Conservation (phyloP, 2,329 filamentous ascomycete species). For the Truncatella angustata region DNA sequence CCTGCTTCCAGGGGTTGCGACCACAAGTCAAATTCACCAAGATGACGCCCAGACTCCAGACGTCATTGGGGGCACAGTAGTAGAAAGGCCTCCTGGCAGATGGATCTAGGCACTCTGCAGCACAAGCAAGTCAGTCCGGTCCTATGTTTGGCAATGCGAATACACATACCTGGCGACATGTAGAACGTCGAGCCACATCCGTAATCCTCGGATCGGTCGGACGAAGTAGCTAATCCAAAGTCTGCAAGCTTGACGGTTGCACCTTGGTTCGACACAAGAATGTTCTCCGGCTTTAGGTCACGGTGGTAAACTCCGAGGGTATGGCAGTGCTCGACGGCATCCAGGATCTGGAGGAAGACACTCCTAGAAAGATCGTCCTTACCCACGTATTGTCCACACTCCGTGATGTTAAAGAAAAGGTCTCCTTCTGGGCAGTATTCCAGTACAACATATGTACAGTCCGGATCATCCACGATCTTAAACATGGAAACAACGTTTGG, state of each 20-base stretch:
- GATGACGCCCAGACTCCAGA: constrained; percentile 98
- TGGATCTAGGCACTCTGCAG: constrained; percentile 85
- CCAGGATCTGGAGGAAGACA: constrained; percentile 91
- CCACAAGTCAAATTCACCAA: constrained; percentile 96
- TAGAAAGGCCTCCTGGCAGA: constrained; percentile 74
- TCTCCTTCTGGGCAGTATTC: constrained; percentile 98
- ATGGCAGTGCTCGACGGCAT: constrained; percentile 96
- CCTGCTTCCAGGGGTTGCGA: constrained; percentile 98
- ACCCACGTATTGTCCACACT: constrained; percentile 87
- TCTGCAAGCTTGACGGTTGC: constrained; percentile 93
- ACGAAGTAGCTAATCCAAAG: constrained; percentile 90
- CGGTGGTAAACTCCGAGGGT: constrained; percentile 91
- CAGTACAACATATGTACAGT: constrained; percentile 94
- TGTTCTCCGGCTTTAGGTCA: constrained; percentile 97
- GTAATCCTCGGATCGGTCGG: constrained; percentile 84
- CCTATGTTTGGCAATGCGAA: constrained; percentile 12
- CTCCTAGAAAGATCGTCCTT: constrained; percentile 85
- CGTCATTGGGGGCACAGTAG: constrained; percentile 89
- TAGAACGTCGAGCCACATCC: constrained; percentile 98
- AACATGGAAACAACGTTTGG: constrained; percentile 91
- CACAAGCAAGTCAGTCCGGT: constrained; percentile 19
- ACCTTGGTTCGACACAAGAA: constrained; percentile 85
- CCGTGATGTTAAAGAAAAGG: constrained; percentile 95
- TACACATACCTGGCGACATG: constrained; percentile 90
- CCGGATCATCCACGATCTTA: constrained; percentile 86